Base-by-base conservation (phyloP, 2,329 filamentous ascomycete species). In the Penicillium frequentans region DNA sequence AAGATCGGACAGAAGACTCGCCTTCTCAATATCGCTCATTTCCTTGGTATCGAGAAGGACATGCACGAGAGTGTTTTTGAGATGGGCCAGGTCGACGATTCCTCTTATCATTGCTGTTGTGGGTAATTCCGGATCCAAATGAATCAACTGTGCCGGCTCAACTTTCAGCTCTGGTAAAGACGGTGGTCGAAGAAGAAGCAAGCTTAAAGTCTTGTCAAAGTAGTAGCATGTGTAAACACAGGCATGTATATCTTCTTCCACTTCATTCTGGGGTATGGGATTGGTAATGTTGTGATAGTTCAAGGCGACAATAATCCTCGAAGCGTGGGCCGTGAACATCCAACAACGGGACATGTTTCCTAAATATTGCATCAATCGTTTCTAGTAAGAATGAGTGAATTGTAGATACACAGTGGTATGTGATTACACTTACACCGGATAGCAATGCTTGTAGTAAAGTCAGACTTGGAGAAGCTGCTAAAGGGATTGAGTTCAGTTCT, bases 261-360 rank as follows among this genome's bases (percentile, higher is more conserved):
- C 52, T 16, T 65, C 59, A 21, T 50, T 59, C 44, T 56, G 56
- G 9, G 64, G 60, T 21, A 33, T 45, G 3, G 54, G 11, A 16
- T 62, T 54, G 1, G 60, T 65, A 42, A 67, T 64, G n/a, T 64
- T 66, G 44, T 67, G 64, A 43, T 67, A 67, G 29, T 65, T 61
- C 26, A 67, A 57, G 13, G 64, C 61, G 16, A 67, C 58, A 6
- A 67, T 56, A 27, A 66, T 49, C 8, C 54, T 52, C 1, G 59
- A 63, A 14, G 64, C 64, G 31, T 58, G 37, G 19, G 62, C 53
- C 10, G 55, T 62, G 37, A 67, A 49, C 60, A 64, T 64, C 64
- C 64, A 67, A 33, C 64, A 61, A n/a, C 62, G 62, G 13, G 62
- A 61, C 60, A 62, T 66, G 14, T 67, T 61, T 19, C 64, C 64